phyloP scores from a whole-genome alignment of 2,329 filamentous ascomycete species.

The Ophiosphaerella korrae region DNA sequence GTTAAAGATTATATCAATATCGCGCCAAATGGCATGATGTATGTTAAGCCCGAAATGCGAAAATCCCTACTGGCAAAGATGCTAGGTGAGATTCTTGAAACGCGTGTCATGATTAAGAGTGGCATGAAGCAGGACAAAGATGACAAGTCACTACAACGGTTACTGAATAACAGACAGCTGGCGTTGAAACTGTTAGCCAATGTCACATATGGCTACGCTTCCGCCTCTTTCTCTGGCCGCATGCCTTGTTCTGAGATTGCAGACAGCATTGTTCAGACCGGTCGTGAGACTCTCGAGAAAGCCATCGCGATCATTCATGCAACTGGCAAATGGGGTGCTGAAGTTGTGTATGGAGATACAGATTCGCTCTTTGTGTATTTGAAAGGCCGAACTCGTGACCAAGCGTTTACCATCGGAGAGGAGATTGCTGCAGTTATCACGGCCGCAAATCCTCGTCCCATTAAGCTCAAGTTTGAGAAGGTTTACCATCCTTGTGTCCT shows the following conservation, averaged over 20 bases:
- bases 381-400: constrained; percentile 80
- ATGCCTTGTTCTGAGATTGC: constrained; percentile 99
- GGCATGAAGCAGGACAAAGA: constrained; percentile 95
- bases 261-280: constrained; percentile 96
- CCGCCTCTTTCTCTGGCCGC: constrained; percentile 91
- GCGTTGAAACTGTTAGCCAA: constrained; percentile 97
- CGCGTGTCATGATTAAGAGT: constrained; percentile 94
- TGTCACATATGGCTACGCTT: constrained; percentile 97
- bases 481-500: constrained; percentile 95
- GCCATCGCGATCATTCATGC: constrained; percentile 93
- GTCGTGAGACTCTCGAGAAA: constrained; percentile 90
- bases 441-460: constrained; percentile 82
- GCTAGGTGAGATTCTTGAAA: constrained; percentile 94
- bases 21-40: constrained; percentile 96
- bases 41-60: constrained; percentile 80
- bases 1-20: constrained; percentile 88
- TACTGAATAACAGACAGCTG: constrained; percentile 91
- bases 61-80: constrained; percentile 95
- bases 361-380: constrained; percentile 93
- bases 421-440: constrained; percentile 91
- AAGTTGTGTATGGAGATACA: constrained; percentile 97
- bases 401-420: constrained; percentile 90
- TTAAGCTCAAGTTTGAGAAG: constrained; percentile 98
- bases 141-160: constrained; percentile 80
- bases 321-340: constrained; percentile 83